A percentile compares a stretch with the other conserved stretches of the same genome.
phyloP scores from a whole-genome alignment of 2,329 filamentous ascomycete genomes.

The Fusarium sp. region DNA sequence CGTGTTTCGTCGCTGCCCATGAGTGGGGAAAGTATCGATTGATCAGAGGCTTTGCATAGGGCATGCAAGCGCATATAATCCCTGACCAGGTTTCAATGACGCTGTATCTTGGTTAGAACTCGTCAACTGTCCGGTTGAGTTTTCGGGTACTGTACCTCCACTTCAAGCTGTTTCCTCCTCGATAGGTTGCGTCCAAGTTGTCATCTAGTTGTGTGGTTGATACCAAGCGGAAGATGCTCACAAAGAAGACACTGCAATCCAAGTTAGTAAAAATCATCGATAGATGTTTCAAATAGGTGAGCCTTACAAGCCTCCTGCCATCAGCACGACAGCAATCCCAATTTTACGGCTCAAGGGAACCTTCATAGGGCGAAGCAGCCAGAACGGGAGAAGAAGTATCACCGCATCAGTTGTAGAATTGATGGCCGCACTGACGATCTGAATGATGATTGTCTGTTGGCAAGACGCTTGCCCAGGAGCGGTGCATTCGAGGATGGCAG shows the following conservation, averaged over 20 bases:
- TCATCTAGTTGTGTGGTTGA: not conserved
- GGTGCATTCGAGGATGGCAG: not conserved
- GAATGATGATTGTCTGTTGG: not conserved
- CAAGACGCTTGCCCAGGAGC: not conserved
- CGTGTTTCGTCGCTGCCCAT: not conserved
- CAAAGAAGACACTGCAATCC: not conserved
- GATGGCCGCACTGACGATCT: not conserved
- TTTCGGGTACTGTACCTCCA: conserved; percentile 2
- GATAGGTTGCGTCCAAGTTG: not conserved
- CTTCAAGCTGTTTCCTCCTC: not conserved
- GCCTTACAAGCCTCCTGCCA: conserved; percentile 23
- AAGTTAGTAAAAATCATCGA: not conserved
- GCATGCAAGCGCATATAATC: conserved; percentile 23
- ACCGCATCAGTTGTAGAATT: conserved; percentile 3
- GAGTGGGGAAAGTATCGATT: not conserved
- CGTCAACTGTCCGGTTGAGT: not conserved
- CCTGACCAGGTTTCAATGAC: conserved; percentile 21
- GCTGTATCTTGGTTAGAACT: not conserved
- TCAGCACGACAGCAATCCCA: conserved; percentile 13
- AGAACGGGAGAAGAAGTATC: conserved; percentile 18
- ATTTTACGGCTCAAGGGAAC: not conserved
- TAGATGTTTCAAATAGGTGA: too few relatives aligned
- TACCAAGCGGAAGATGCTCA: conserved; percentile 14
- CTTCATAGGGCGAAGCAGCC: conserved; percentile 17
- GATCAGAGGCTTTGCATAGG: conserved; percentile 11